These are phyloP conservation scores for Polygonum aviculare DNA, from an alignment of 148 eudicot species.

Conservation along the genomic window DNA sequence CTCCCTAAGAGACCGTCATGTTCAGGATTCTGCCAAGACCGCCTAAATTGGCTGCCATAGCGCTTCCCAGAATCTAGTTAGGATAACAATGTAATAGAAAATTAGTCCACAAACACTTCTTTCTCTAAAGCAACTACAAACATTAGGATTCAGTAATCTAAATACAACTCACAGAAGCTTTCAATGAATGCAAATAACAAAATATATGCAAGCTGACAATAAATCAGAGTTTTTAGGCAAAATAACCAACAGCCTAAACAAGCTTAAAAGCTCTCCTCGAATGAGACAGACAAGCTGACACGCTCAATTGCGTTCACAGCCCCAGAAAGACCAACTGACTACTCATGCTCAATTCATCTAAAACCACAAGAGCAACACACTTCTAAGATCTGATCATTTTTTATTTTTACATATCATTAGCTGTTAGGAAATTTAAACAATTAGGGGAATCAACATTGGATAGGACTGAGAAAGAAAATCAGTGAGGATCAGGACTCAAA, in stretches of 20 bases:
- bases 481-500: not conserved
- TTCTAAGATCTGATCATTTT: not conserved
- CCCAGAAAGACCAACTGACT: not conserved
- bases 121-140: not conserved
- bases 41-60: slow-evolving; percentile 44
- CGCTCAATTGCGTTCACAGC: not conserved
- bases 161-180: not conserved
- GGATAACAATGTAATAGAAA: slow-evolving; percentile 9
- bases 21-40: slow-evolving; percentile 74
- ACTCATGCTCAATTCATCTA: not conserved
- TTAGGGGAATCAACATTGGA: not conserved
- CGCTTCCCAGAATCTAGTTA: slow-evolving; percentile 64
- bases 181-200: not conserved
- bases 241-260: not conserved
- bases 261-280: not conserved
- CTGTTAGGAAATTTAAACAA: not conserved
- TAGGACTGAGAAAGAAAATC: not conserved
- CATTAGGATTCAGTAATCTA: not conserved
- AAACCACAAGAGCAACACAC: not conserved
- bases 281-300: no score
- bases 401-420: not conserved
- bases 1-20: slow-evolving; percentile 99
- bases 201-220: not conserved
- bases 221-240: no score
- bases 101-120: not conserved